Evolutionary conservation across 768 basidiomycete species (phyloP).

Genomic region (Auriculariales sp.): DNA sequence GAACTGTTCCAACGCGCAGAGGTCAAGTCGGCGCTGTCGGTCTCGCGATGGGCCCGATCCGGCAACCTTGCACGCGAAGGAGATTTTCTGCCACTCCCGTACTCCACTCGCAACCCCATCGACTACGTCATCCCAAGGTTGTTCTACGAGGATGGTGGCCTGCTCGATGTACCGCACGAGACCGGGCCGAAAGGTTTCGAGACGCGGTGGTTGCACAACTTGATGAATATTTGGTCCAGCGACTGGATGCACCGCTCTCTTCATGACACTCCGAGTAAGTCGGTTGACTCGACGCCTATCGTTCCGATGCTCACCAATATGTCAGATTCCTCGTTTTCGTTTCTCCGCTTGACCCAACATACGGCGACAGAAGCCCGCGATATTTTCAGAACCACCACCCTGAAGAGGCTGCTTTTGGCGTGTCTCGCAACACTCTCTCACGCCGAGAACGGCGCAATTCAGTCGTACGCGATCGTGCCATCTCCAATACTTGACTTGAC

Average conservation of each 20-base stretch:
- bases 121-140: slow-evolving; percentile 61
- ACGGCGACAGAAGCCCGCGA: slow-evolving; percentile 51
- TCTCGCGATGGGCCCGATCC: slow-evolving; percentile 67
- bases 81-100: slow-evolving; percentile 68
- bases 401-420: slow-evolving; percentile 38
- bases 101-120: slow-evolving; percentile 82
- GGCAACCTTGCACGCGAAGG: slow-evolving; percentile 77
- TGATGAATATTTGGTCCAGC: slow-evolving; percentile 85
- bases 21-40: slow-evolving; percentile 85
- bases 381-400: slow-evolving; percentile 43
- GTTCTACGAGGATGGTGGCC: slow-evolving; percentile 63
- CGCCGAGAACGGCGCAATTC: slow-evolving; percentile 19
- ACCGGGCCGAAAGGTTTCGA: slow-evolving; percentile 32
- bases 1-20: slow-evolving; percentile 97
- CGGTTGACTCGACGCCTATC: not conserved
- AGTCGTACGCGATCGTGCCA: slow-evolving; percentile 5
- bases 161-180: slow-evolving; percentile 50
- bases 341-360: slow-evolving; percentile 53
- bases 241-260: slow-evolving; percentile 67
- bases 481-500: slow-evolving; percentile 10
- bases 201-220: slow-evolving; percentile 39
- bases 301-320: not conserved
- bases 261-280: slow-evolving; percentile 45
- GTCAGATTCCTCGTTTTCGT: slow-evolving; percentile 55
- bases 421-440: slow-evolving; percentile 27